Base-by-base conservation (phyloP, 2,329 filamentous ascomycete genomes). In the Septoria linicola region DNA sequence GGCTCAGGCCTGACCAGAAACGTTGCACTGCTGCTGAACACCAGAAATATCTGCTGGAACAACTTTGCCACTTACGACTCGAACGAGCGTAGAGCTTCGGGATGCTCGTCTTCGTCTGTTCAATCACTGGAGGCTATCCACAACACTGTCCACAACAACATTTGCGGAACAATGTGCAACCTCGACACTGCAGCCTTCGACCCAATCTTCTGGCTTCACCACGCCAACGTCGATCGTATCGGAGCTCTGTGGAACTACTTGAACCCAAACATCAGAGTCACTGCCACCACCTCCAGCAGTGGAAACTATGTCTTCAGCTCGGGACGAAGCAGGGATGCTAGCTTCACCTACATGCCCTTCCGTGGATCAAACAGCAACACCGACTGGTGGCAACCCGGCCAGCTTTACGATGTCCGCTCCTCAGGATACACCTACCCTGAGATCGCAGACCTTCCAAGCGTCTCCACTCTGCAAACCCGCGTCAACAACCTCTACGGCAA, bases 301-400 rank as follows among this genome's bases (percentile, higher is more conserved):
- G 43, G 43, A 13, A 46, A 46, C 6, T 46, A 36, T 11, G 43
- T 46, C 1, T 46, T 27, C 61, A 63, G 41, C 19, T 37, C 16
- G 57, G 59, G 25, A 54, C 54, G 17, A 56, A 58, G 19, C 45
- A 57, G 53, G 32, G 47, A 60, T 30, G 41, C 46, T 0, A 35
- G 55, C 43, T 62, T 63, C 13, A 53, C 57, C 3, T 45, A 66
- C 30, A 81, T 81, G 1, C 88, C 88, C 0, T 91, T 91, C 68
- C 83, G 81, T 17, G 21, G 19, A 4, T 37, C 43, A 59, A 71
- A 77, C 39, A 74, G 78, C 45, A 64, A 68, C 3, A 81, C 82
- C 37, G 75, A 76, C 2, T 88, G 86, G 68, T 90, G 85, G 82
- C 84, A 78, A 8, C 85, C 85, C 1, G 77, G 20, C 21, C 32